phyloP scores from a whole-genome alignment of 1,139 yeast genomes.

The Yamadazyma trypodendri region DNA sequence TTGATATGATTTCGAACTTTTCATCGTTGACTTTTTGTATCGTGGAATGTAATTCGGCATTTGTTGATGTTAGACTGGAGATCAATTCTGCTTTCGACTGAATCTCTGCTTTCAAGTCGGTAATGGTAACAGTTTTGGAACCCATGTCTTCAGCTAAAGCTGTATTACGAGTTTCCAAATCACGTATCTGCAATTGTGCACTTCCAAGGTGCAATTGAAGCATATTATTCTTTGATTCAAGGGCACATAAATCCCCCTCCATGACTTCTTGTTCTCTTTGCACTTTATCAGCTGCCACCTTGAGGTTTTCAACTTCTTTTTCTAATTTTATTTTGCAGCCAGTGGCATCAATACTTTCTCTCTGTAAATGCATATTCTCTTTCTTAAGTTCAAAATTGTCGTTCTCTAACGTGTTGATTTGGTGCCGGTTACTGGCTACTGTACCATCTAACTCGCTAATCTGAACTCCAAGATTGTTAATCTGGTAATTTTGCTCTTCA shows the following conservation, averaged over 20 bases:
- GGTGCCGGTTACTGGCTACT: background rate
- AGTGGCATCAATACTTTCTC: too few relatives aligned
- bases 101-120: background rate
- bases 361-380: too few relatives aligned
- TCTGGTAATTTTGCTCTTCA: slow-evolving; percentile 2
- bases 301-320: background rate
- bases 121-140: background rate
- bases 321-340: background rate
- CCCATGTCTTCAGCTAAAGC: background rate
- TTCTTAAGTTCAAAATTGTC: too few relatives aligned
- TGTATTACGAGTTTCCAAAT: background rate
- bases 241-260: background rate
- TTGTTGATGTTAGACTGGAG: background rate
- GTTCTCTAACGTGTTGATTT: too few relatives aligned
- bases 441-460: background rate
- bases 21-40: slow-evolving; percentile 5
- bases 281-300: background rate
- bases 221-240: background rate
- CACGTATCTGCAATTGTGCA: background rate
- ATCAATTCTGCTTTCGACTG: background rate
- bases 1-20: slow-evolving; percentile 8
- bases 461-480: background rate
- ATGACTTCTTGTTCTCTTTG: background rate
- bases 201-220: background rate
- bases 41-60: background rate